Conservation (phyloP, 441 rosid genomes). For the Croton setiger region DNA sequence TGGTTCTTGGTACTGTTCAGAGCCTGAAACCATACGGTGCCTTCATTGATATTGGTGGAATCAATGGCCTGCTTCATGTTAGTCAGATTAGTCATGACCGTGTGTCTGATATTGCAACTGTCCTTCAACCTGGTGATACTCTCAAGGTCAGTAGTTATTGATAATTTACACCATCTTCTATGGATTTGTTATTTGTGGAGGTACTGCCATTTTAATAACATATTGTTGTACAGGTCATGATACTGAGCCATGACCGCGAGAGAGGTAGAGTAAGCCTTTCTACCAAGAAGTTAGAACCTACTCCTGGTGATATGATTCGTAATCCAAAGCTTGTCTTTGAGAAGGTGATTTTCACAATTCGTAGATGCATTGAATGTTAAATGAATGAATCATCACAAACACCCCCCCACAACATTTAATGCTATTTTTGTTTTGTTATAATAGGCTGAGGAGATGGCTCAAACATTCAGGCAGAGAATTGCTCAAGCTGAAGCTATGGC, state of each 20-base stretch:
- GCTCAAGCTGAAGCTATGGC: constrained; percentile 99
- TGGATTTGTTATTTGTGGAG: not conserved
- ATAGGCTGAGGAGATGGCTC: constrained; percentile 99
- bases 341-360: constrained; percentile 53
- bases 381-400: no score
- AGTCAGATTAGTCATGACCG: constrained; percentile 98
- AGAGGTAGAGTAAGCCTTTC: constrained; percentile 98
- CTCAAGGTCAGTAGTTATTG: constrained; percentile 50
- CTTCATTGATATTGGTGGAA: constrained; percentile 95
- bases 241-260: constrained; percentile 95
- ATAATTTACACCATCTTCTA: not conserved
- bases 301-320: constrained; percentile 98
- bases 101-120: constrained; percentile 84
- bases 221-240: constrained; percentile 63
- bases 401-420: not conserved
- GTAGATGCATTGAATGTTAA: not conserved
- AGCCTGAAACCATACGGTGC: constrained; percentile 98
- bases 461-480: constrained; percentile 92
- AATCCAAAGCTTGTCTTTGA: constrained; percentile 97
- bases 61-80: constrained; percentile 95
- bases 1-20: constrained; percentile 86
- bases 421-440: constrained; percentile 6
- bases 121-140: constrained; percentile 98
- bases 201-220: not conserved
- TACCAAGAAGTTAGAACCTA: constrained; percentile 95